These are phyloP conservation scores for Torrubiellomyces zombiae DNA, from an alignment of 2,329 filamentous ascomycete species.

Conservation along the genomic window DNA sequence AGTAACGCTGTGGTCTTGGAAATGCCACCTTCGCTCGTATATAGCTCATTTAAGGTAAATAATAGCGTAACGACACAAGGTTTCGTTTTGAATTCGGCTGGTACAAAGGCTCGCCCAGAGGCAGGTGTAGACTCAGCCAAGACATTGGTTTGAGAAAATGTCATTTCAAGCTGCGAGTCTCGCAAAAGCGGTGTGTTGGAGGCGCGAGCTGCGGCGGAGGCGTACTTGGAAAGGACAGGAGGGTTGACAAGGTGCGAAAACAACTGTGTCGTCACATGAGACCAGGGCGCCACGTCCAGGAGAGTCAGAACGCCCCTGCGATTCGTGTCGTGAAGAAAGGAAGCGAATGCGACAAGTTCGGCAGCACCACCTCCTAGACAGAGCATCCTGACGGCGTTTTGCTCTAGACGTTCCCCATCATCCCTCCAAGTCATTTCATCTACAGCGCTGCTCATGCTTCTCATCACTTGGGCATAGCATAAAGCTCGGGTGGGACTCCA, in stretches of 20 bases:
- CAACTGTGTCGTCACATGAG: conserved; percentile 40
- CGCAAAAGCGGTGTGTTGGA: conserved; percentile 27
- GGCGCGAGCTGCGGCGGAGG: conserved; percentile 27
- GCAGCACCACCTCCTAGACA: conserved; percentile 42
- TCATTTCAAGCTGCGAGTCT: conserved; percentile 18
- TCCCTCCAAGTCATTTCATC: conserved; percentile 8
- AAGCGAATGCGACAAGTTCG: conserved; percentile 40
- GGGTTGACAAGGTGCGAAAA: conserved; percentile 35
- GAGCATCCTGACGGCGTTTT: conserved; percentile 21
- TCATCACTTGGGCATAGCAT: conserved; percentile 52
- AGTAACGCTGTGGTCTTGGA: conserved; percentile 63
- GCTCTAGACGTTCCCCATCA: not conserved
- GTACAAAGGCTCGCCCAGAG: too few relatives aligned
- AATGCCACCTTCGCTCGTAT: conserved; percentile 56
- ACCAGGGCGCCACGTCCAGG: conserved; percentile 77
- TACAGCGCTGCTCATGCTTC: conserved; percentile 18
- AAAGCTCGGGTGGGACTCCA: conserved; percentile 83
- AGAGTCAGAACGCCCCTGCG: conserved; percentile 33
- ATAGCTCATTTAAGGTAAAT: conserved; percentile 93
- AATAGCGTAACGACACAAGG: conserved; percentile 59
- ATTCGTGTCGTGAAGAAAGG: conserved; percentile 18
- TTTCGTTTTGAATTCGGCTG: conserved; percentile 13
- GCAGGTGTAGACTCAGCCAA: too few relatives aligned
- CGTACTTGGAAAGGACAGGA: conserved; percentile 33
- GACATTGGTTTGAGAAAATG: conserved; percentile 31